phyloP scores from a whole-genome alignment of 2,329 filamentous ascomycete genomes.

The Paecilomyces dactylethromorphus region DNA sequence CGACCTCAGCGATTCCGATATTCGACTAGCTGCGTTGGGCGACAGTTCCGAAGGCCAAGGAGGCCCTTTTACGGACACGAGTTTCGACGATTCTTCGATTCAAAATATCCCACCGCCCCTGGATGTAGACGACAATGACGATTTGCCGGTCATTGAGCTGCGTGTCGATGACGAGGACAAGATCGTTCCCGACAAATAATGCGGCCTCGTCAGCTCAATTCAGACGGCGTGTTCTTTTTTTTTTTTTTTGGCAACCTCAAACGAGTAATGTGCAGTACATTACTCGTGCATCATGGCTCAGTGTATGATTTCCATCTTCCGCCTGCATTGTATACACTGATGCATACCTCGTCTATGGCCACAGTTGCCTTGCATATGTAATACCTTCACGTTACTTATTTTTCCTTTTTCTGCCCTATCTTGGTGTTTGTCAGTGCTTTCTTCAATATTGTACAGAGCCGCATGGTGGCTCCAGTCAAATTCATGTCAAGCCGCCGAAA shows the following conservation, averaged over 20 bases:
- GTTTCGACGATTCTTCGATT: slow-evolving; percentile 20
- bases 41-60: slow-evolving; percentile 17
- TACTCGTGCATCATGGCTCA: neutral
- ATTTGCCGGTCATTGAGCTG: slow-evolving; percentile 37
- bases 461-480: neutral
- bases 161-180: slow-evolving; percentile 29
- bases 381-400: neutral
- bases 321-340: neutral
- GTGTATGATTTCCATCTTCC: neutral
- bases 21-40: slow-evolving; percentile 21
- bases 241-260: neutral
- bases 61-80: slow-evolving; percentile 12
- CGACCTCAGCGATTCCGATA: slow-evolving; percentile 26
- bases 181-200: neutral
- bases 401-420: neutral
- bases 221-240: neutral
- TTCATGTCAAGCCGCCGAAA: neutral
- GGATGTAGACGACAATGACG: slow-evolving; percentile 28
- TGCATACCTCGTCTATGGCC: neutral
- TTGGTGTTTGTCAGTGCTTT: neutral
- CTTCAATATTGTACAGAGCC: neutral
- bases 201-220: neutral
- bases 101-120: slow-evolving; percentile 24
- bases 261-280: neutral
- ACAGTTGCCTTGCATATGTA: neutral